These are phyloP conservation scores for Fusarium decemcellulare DNA, from an alignment of 2,329 filamentous ascomycete species.

Conservation along the genomic window DNA sequence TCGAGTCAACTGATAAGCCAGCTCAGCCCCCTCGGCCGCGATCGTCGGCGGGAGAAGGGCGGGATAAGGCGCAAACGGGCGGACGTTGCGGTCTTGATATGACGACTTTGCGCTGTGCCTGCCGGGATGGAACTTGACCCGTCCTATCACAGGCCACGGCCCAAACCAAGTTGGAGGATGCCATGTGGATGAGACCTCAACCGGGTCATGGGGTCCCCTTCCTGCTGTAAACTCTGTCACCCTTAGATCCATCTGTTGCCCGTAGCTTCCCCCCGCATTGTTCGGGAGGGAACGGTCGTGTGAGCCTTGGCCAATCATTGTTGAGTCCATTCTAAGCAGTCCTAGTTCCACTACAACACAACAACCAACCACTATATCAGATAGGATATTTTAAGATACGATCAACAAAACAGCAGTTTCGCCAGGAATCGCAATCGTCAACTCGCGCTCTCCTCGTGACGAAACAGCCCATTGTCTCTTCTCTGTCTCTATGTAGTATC, in stretches of 20 bases:
- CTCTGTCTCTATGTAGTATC: slow-evolving; percentile 38
- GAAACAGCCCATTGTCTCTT: slow-evolving; percentile 15
- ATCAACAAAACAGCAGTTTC: slow-evolving; percentile 22
- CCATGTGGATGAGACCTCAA: neutral
- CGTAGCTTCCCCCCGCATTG: slow-evolving; percentile 8
- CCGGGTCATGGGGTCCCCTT: slow-evolving; percentile 4
- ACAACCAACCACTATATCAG: too few relatives aligned
- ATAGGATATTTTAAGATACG: too few relatives aligned
- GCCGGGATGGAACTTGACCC: slow-evolving; percentile 12
- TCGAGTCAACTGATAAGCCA: slow-evolving; percentile 32
- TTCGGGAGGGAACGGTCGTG: neutral
- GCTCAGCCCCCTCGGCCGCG: slow-evolving; percentile 1
- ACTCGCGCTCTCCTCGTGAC: slow-evolving; percentile 10
- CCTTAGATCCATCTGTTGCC: too few relatives aligned
- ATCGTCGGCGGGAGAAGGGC: too few relatives aligned
- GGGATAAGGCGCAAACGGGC: neutral
- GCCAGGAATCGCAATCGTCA: slow-evolving; percentile 6
- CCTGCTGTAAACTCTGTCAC: neutral
- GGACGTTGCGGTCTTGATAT: too few relatives aligned
- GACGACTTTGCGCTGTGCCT: neutral
- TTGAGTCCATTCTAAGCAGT: neutral
- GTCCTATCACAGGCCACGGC: slow-evolving; percentile 35
- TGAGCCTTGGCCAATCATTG: neutral
- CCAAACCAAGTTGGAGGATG: slow-evolving; percentile 5
- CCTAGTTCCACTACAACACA: too few relatives aligned